Conservation (phyloP, 2,329 filamentous ascomycete species). For the Xylariaceae sp. region DNA sequence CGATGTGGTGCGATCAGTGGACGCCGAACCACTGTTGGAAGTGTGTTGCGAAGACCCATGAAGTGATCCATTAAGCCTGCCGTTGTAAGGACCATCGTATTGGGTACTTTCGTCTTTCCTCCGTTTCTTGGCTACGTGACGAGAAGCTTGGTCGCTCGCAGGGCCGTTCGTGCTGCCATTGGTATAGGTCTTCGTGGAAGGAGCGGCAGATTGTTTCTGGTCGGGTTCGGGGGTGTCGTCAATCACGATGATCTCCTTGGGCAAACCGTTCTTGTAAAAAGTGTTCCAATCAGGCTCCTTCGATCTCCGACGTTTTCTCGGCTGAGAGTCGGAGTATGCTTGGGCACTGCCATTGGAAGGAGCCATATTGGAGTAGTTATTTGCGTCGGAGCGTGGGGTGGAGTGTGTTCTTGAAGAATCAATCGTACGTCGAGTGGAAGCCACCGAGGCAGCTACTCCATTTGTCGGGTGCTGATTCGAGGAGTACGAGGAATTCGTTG, state of each 20-base stretch:
- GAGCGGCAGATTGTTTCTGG: constrained; percentile 25
- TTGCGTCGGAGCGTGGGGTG: constrained; percentile 29
- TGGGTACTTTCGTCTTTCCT: constrained; percentile 58
- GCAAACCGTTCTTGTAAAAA: constrained; percentile 79
- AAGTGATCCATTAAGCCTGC: constrained; percentile 61
- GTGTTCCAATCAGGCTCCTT: constrained; percentile 71
- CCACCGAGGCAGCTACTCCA: constrained; percentile 32
- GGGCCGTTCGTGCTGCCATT: constrained; percentile 30
- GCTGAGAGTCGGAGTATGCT: constrained; percentile 24
- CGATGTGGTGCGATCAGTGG: constrained; percentile 79
- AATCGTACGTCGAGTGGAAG: constrained; percentile 23
- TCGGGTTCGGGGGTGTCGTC: constrained; percentile 63
- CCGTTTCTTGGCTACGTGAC: constrained; percentile 68
- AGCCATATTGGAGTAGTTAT: constrained; percentile 32
- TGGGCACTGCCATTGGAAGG: constrained; percentile 26
- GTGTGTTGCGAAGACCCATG: constrained; percentile 69
- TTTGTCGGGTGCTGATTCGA: constrained; percentile 25
- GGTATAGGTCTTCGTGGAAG: constrained; percentile 32
- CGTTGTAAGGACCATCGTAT: constrained; percentile 71
- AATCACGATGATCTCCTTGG: constrained; percentile 83
- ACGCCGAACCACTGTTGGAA: constrained; percentile 68
- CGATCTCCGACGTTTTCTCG: constrained; percentile 52
- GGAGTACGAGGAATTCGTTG: constrained; percentile 18
- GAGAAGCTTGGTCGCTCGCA: constrained; percentile 20
- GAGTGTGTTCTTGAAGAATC: constrained; percentile 29